These are phyloP conservation scores for Cucumis melo DNA, from an alignment of 306 rosid species.

Conservation along the genomic window DNA sequence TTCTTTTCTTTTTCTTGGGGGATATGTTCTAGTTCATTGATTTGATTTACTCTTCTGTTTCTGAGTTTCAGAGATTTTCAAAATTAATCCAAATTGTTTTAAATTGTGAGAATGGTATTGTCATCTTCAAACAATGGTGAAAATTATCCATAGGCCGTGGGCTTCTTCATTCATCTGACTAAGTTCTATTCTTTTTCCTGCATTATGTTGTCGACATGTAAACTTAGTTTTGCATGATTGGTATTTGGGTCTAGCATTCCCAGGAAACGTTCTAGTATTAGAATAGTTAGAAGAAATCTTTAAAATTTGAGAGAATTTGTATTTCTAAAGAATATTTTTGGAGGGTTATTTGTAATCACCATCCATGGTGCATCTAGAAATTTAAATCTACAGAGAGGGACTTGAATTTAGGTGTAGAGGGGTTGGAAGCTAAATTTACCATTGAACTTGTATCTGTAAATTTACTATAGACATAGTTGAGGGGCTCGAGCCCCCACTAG, in stretches of 20 bases:
- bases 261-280: not conserved
- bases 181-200: no score
- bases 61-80: not conserved
- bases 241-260: not conserved
- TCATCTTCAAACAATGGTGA: not conserved
- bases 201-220: not conserved
- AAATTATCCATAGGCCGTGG: not conserved
- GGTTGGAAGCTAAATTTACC: no score
- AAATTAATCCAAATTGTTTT: not conserved
- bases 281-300: not conserved
- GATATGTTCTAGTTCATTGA: not conserved
- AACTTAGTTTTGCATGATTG: not conserved
- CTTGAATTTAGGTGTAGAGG: no score
- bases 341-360: no score
- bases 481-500: no score
- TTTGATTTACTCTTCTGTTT: not conserved
- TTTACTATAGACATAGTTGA: no score
- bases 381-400: no score
- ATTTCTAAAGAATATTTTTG: not conserved
- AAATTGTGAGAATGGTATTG: not conserved
- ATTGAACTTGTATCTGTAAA: no score
- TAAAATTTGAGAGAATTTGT: not conserved
- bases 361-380: no score
- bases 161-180: no score
- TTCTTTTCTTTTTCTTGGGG: not conserved